Percentiles rank a stretch among this genome's conserved stretches.
Conservation (phyloP, 2,329 filamentous ascomycete genomes). For the Fusarium gaditjirri region DNA sequence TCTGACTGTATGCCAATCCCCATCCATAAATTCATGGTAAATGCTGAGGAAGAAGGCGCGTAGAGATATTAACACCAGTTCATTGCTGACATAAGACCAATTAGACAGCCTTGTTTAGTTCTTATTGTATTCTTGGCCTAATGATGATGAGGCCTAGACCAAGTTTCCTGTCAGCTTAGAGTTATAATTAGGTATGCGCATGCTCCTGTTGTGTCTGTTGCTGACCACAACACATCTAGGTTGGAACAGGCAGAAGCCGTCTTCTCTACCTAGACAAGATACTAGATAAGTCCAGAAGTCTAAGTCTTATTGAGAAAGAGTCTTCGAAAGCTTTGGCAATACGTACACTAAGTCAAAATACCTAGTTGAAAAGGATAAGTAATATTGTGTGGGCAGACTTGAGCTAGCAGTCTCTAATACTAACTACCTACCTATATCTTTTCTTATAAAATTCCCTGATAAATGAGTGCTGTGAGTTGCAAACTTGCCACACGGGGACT, state of each 20-base stretch:
- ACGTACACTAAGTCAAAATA: background rate
- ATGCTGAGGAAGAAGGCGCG: background rate
- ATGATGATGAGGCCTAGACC: background rate
- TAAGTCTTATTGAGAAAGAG: background rate
- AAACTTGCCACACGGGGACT: too few species aligned
- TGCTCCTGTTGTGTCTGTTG: background rate
- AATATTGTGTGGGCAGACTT: background rate
- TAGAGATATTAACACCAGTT: background rate
- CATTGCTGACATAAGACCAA: background rate
- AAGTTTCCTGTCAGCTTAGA: background rate
- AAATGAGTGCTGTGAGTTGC: background rate
- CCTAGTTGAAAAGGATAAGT: background rate
- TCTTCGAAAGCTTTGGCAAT: background rate
- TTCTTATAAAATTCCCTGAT: background rate
- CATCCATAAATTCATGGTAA: background rate
- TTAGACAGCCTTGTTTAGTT: background rate
- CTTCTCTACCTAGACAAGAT: background rate
- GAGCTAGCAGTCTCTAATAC: background rate
- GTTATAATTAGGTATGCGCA: background rate
- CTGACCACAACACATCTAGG: slow-evolving; percentile 1
- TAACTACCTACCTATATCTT: background rate
- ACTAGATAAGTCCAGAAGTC: background rate
- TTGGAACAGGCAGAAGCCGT: background rate
- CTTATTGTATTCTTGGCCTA: background rate
- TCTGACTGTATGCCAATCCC: background rate